Conservation (phyloP, 805 yeast genomes). For the Suhomyces prunicola region DNA sequence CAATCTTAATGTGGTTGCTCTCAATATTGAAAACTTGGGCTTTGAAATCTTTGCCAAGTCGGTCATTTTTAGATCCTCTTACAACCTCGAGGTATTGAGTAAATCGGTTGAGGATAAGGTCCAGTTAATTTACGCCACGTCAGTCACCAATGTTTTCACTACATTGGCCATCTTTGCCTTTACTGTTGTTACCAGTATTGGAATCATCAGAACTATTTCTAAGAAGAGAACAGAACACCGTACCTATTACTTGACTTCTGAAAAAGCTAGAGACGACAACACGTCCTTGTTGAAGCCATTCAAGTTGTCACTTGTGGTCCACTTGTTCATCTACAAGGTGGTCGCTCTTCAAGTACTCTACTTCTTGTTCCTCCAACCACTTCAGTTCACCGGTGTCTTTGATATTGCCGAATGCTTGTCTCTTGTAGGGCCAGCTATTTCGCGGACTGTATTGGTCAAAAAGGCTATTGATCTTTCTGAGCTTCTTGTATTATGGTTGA, state of each 20-base stretch:
- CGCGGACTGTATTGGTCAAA: not conserved
- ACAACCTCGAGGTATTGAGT: slow-evolving; percentile 1
- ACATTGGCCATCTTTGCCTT: not conserved
- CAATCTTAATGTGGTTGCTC: not conserved
- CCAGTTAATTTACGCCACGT: not conserved
- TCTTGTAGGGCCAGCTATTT: not conserved
- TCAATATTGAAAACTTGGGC: not conserved
- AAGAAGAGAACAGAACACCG: not conserved
- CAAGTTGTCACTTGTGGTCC: slow-evolving; percentile 4
- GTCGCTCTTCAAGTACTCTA: slow-evolving; percentile 2
- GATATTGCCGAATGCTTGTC: slow-evolving; percentile 11
- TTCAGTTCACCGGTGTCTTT: slow-evolving; percentile 6
- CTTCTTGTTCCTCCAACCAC: slow-evolving; percentile 1
- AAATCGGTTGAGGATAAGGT: not conserved
- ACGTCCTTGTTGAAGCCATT: slow-evolving; percentile 1
- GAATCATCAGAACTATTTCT: not conserved
- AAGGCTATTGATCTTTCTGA: slow-evolving; percentile 3
- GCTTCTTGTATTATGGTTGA: slow-evolving; percentile 8
- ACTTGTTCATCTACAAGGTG: slow-evolving; percentile 7
- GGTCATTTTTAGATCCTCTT: slow-evolving; percentile 1
- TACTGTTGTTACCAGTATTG: not conserved
- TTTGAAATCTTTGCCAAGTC: slow-evolving; percentile 5
- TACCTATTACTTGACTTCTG: not conserved
- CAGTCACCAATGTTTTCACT: not conserved
- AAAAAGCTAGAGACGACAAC: slow-evolving; percentile 1